Evolutionary conservation across 1,284 basidiomycete species (phyloP).

Genomic region (Anthracocystis walkeri): DNA sequence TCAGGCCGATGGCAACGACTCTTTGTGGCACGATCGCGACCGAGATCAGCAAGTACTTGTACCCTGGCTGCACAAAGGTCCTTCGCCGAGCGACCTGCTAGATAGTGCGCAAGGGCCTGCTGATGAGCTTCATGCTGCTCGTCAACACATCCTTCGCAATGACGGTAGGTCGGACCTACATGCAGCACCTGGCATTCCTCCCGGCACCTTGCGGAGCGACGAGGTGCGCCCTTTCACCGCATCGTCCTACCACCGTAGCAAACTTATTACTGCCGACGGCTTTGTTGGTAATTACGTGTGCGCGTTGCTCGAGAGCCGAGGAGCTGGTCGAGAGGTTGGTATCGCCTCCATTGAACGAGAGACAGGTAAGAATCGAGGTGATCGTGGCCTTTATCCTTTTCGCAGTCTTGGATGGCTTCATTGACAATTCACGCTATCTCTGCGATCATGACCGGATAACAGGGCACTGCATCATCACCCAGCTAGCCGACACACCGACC

Average conservation of each 20-base stretch:
- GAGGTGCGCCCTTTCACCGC: conserved; percentile 39
- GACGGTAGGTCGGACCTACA: not conserved
- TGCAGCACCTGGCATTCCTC: not conserved
- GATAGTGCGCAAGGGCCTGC: conserved; percentile 16
- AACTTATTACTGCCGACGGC: conserved; percentile 40
- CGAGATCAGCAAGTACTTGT: not conserved
- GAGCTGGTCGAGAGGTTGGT: conserved; percentile 82
- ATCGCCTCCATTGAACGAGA: conserved; percentile 84
- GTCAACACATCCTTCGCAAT: too few relatives aligned
- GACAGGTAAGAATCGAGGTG: conserved; percentile 74
- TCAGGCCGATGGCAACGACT: not conserved
- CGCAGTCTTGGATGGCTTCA: not conserved
- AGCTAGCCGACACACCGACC: conserved; percentile 73
- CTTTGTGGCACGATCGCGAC: not conserved
- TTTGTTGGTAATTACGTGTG: conserved; percentile 41
- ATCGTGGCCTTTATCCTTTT: not conserved
- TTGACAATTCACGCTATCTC: not conserved
- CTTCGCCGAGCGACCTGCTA: conserved; percentile 13
- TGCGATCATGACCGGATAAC: conserved; percentile 61
- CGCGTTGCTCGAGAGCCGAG: conserved; percentile 57
- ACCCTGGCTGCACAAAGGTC: conserved; percentile 20
- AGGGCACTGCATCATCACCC: conserved; percentile 29
- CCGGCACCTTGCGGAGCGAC: not conserved
- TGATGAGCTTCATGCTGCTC: not conserved
- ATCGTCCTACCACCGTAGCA: conserved; percentile 44